Evolutionary conservation across 2,329 filamentous ascomycete species (phyloP), one percentile per base, ranked within the genome.

Genomic region (Arthrobotrys megalospora): DNA sequence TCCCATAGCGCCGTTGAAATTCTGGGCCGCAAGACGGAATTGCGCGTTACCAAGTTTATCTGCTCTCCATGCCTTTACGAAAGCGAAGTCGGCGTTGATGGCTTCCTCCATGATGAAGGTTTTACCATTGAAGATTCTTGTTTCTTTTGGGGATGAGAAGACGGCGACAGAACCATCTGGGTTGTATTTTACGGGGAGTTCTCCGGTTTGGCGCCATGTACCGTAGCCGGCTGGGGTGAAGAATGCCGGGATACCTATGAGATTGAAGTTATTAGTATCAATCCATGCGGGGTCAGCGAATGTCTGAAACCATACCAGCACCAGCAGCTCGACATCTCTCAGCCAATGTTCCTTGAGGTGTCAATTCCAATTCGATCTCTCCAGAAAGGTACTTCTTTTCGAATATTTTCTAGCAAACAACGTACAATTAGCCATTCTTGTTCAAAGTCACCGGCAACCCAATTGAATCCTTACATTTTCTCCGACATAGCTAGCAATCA

Each of bases 41-140:
- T 93, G 88, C 83, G 91, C 93, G 84, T 95, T 95, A 11, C 92
- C 92, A 3, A 91, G 89, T 78, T 90, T 89, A 82, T 95, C 92
- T 0, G 88, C 92, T 84, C 92, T 93, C 87, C 89, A 91, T 0
- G 92, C 92, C 69, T 92, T 88, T 63, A 95, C 84, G 77, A 94
- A 93, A 0, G 92, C 92, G 62, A 93, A 91, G 82, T 95, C 92
- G 10, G 91, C 92, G 0, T 89, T 88, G 48, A 95, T 88, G 0
- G 92, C 90, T 67, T 90, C 91, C 85, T 95, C 92, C 89, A 95
- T 91, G 32, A 93, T 86, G 81, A 92, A 94, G 2, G 87, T 88
- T 83, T 90, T 90, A 63, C 92, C 92, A 79, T 90, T 87, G 83
- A 95, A 95, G 48, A 91, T 88, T 79, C 92, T 88, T 5, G 90